A percentile compares a stretch with the other conserved stretches of the same genome.
Conservation (phyloP, 805 yeast genomes). For the Saccharomycopsis sp. region DNA sequence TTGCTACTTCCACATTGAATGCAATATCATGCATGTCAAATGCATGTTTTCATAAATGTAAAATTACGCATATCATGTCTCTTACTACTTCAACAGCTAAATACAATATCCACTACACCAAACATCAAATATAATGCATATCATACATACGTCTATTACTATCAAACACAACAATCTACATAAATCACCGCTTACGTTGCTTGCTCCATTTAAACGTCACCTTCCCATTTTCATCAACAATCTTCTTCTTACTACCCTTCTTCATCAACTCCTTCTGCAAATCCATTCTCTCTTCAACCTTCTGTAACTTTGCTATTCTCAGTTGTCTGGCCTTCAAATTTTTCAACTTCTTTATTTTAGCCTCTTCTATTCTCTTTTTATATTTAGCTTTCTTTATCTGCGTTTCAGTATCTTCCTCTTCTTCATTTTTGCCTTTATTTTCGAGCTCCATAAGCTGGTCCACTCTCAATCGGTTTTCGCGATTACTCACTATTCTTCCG, state of each 20-base stretch:
- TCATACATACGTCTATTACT: neutral
- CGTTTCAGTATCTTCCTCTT: constrained; percentile 26
- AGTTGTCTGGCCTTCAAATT: constrained; percentile 58
- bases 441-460: constrained; percentile 33
- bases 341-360: constrained; percentile 56
- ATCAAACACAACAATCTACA: neutral
- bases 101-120: no score
- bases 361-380: constrained; percentile 34
- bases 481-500: constrained; percentile 47
- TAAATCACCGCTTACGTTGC: constrained; percentile 43
- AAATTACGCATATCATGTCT: no score
- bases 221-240: constrained; percentile 58
- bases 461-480: constrained; percentile 64
- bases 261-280: constrained; percentile 83
- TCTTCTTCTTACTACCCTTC: constrained; percentile 79
- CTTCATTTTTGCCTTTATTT: constrained; percentile 22
- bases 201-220: constrained; percentile 79
- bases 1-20: no score
- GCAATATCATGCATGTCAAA: no score
- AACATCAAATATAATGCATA: no score
- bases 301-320: constrained; percentile 59
- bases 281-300: constrained; percentile 68
- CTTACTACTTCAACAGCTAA: no score
- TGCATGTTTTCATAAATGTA: no score
- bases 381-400: constrained; percentile 26